Evolutionary conservation across 306 rosid genomes (phyloP).

Genomic region (Herpetospermum pedunculosum): DNA sequence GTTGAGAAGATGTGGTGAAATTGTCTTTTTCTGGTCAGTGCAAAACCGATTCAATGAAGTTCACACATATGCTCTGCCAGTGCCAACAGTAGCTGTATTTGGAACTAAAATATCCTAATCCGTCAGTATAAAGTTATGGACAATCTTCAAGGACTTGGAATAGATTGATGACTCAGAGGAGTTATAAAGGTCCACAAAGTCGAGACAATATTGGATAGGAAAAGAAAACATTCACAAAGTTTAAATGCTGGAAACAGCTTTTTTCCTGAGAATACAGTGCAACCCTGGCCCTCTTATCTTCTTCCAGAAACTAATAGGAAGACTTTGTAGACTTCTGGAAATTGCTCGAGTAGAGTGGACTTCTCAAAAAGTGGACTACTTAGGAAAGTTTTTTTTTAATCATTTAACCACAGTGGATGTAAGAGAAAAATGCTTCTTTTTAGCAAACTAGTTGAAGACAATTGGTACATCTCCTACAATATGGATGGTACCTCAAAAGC

Average conservation of each 20-base stretch:
- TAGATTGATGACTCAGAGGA: not conserved
- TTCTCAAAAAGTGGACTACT: not conserved
- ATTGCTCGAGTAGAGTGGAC: not conserved
- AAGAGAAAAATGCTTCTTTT: not conserved
- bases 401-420: not conserved
- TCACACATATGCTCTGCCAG: not conserved
- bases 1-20: not conserved
- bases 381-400: not conserved
- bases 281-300: not conserved
- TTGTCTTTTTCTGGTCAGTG: not conserved
- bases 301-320: not conserved
- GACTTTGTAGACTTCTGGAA: not conserved
- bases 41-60: not conserved
- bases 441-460: not conserved
- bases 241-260: not conserved
- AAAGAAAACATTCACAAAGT: not conserved
- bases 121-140: not conserved
- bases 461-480: not conserved
- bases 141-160: not conserved
- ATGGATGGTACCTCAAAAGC: not conserved
- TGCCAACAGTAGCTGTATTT: not conserved
- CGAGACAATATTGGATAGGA: not conserved
- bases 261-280: not conserved
- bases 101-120: not conserved
- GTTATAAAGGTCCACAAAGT: not conserved